Evolutionary conservation across 805 yeast genomes (phyloP).

Genomic region (Barnettozyma botsteinii): DNA sequence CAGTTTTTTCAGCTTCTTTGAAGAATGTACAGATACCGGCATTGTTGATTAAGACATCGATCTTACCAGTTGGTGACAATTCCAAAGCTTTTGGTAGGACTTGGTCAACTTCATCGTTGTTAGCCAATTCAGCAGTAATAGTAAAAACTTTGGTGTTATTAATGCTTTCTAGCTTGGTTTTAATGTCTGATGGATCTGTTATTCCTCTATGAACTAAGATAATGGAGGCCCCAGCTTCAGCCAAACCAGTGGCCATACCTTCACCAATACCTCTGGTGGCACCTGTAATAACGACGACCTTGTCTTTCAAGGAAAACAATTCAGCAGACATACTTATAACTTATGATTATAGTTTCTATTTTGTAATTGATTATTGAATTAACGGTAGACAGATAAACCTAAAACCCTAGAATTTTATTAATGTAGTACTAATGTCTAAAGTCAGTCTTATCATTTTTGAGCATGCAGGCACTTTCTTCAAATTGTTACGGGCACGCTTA

Average conservation of each 20-base stretch:
- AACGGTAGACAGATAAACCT: too few species aligned
- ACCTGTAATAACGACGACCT: conserved; percentile 78
- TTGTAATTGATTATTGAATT: too few species aligned
- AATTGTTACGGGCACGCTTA: too few species aligned
- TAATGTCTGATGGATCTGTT: conserved; percentile 16
- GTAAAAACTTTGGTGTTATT: conserved; percentile 52
- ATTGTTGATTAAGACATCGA: conserved; percentile 80
- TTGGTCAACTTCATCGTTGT: conserved; percentile 18
- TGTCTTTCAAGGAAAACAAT: conserved; percentile 73
- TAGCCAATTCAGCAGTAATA: conserved; percentile 25
- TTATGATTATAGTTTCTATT: too few species aligned
- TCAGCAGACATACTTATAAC: conserved; percentile 41
- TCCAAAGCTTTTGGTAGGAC: conserved; percentile 34
- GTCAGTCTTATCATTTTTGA: too few species aligned
- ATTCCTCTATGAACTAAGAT: conserved; percentile 32
- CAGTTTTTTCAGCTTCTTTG: conserved; percentile 39
- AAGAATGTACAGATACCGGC: conserved; percentile 79
- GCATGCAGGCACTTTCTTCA: too few species aligned
- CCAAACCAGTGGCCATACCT: conserved; percentile 74
- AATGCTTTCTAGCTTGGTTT: conserved; percentile 38
- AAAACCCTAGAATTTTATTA: too few species aligned
- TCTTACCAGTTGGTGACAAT: conserved; percentile 56
- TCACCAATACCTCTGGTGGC: conserved; percentile 78
- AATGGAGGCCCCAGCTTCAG: conserved; percentile 84
- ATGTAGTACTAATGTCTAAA: too few species aligned